These are phyloP conservation scores for Maudiozyma serrabonitensis DNA, from an alignment of 805 yeast species.

Conservation along the genomic window DNA sequence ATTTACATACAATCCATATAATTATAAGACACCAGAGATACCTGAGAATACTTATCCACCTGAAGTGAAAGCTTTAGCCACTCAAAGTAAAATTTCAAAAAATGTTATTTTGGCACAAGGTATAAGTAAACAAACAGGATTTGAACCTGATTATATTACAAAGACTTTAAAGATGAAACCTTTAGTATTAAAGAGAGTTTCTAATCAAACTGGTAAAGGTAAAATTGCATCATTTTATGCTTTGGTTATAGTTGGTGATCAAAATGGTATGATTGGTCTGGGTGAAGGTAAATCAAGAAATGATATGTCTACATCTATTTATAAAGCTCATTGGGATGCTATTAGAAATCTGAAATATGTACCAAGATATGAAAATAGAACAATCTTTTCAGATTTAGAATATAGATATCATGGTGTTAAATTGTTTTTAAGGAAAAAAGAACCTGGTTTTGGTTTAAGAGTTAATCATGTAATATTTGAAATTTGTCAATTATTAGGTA, in stretches of 20 bases:
- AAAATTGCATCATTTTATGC: slow-evolving; percentile 76
- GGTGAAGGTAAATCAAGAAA: slow-evolving; percentile 90
- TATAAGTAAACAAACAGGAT: slow-evolving; percentile 55
- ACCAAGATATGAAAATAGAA: slow-evolving; percentile 85
- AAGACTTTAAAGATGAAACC: slow-evolving; percentile 52
- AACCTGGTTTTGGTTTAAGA: slow-evolving; percentile 88
- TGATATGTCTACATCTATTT: slow-evolving; percentile 62
- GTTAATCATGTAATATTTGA: slow-evolving; percentile 86
- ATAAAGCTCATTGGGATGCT: slow-evolving; percentile 89
- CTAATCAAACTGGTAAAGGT: slow-evolving; percentile 88
- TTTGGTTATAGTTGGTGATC: slow-evolving; percentile 83
- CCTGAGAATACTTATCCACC: slow-evolving; percentile 5
- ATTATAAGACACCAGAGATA: slow-evolving; percentile 16
- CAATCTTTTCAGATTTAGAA: slow-evolving; percentile 76
- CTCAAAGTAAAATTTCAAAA: slow-evolving; percentile 4
- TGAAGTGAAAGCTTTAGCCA: slow-evolving; percentile 7
- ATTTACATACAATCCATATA: slow-evolving; percentile 2
- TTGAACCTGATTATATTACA: slow-evolving; percentile 50
- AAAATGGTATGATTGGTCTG: slow-evolving; percentile 85
- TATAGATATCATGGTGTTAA: slow-evolving; percentile 81
- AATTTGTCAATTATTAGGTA: slow-evolving; percentile 87
- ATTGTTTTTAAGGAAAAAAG: slow-evolving; percentile 72
- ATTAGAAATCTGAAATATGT: slow-evolving; percentile 72
- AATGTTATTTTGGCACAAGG: slow-evolving; percentile 36
- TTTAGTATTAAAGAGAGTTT: slow-evolving; percentile 65